Conservation (phyloP, 441 rosid genomes). For the Hura crepitans region DNA sequence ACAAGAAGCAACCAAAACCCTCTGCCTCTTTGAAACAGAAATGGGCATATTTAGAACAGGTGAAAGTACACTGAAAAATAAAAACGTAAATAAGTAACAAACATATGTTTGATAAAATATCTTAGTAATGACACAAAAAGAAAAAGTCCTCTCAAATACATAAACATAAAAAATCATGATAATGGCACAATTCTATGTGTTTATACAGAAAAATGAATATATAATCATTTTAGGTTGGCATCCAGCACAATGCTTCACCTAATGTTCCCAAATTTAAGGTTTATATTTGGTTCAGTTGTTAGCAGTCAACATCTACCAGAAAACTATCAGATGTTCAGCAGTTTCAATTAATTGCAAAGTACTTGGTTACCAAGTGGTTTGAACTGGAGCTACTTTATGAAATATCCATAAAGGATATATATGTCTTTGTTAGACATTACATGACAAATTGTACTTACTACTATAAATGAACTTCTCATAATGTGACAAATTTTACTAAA, state of each 20-base stretch:
- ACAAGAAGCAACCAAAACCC: conserved; percentile 97
- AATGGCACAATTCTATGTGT: too few relatives aligned
- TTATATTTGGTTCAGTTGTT: background rate
- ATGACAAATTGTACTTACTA: background rate
- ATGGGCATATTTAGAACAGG: conserved; percentile 97
- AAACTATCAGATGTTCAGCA: background rate
- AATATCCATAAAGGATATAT: background rate
- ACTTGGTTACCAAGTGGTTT: too few relatives aligned
- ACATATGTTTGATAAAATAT: conserved; percentile 22
- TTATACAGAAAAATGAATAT: background rate
- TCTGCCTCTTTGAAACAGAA: conserved; percentile 95
- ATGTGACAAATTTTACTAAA: too few relatives aligned
- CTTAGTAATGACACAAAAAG: too few relatives aligned
- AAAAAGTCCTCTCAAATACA: too few relatives aligned
- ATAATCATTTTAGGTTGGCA: background rate
- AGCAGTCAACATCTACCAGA: background rate
- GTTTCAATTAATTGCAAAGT: background rate
- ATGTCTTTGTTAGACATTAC: background rate
- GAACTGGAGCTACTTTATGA: too few relatives aligned
- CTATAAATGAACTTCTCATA: too few relatives aligned
- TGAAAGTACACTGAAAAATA: conserved; percentile 80
- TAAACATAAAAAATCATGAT: too few relatives aligned
- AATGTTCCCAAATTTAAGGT: too few relatives aligned
- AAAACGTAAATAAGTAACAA: conserved; percentile 29
- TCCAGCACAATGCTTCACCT: background rate